These are phyloP conservation scores for Fraxinus albicans DNA, from an alignment of 305 asterid species.

Conservation along the genomic window DNA sequence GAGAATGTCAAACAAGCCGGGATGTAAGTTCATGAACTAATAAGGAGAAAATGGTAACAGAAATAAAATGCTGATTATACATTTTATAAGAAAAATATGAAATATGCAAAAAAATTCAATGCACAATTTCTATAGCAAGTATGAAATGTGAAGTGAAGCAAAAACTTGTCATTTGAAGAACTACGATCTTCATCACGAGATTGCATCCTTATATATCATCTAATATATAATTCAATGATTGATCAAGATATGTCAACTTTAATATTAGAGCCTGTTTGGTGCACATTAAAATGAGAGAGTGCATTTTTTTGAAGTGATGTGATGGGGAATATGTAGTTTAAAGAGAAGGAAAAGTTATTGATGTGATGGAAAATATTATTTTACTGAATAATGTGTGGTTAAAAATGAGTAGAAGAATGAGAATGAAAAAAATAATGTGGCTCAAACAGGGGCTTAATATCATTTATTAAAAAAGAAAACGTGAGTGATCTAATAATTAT, in stretches of 20 bases:
- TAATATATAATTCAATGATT: neutral
- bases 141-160: neutral
- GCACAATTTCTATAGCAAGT: neutral
- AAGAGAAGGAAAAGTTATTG: too few relatives aligned
- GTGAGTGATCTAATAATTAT: neutral
- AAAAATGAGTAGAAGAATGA: too few relatives aligned
- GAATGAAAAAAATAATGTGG: too few relatives aligned
- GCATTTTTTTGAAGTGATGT: too few relatives aligned
- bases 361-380: too few relatives aligned
- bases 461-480: neutral
- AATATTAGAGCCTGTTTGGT: too few relatives aligned
- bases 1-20: neutral
- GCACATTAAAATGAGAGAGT: too few relatives aligned
- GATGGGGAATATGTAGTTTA: too few relatives aligned
- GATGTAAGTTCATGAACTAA: neutral
- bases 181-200: neutral
- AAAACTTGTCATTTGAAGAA: neutral
- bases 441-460: too few relatives aligned
- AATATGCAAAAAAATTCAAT: neutral
- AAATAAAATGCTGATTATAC: neutral
- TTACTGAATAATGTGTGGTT: too few relatives aligned
- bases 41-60: neutral
- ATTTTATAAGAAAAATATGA: neutral
- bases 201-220: neutral
- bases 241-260: neutral